Conservation (phyloP, 2,329 filamentous ascomycete species). For the Chalaropsis ovoidea region DNA sequence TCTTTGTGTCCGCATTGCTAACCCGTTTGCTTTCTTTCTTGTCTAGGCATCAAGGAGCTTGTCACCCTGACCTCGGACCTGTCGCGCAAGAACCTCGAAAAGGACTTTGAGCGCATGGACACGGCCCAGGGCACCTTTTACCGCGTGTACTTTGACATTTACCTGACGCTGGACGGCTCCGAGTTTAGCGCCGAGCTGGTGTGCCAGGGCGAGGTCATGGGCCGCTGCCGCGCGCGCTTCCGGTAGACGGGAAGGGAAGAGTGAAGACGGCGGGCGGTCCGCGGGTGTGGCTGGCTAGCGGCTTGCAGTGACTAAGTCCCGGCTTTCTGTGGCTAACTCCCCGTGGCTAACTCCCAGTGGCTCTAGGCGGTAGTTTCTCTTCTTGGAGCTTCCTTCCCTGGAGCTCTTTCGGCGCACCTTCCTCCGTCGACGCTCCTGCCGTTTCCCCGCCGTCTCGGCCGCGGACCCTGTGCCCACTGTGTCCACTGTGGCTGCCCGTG, state of each 20-base stretch:
- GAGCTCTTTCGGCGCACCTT: background rate
- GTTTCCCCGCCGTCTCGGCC: too few species aligned
- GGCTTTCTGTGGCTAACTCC: background rate
- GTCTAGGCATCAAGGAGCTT: slow-evolving; percentile 92
- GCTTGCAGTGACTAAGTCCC: too few species aligned
- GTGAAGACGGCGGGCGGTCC: too few species aligned
- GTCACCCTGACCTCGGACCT: slow-evolving; percentile 95
- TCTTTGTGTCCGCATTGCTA: background rate
- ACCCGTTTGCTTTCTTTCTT: slow-evolving; percentile 7
- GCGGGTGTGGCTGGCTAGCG: too few species aligned
- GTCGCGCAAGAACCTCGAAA: slow-evolving; percentile 95
- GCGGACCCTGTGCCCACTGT: background rate
- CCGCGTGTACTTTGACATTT: slow-evolving; percentile 68
- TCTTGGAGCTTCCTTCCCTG: background rate
- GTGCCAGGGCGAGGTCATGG: slow-evolving; percentile 99
- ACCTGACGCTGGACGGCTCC: slow-evolving; percentile 89
- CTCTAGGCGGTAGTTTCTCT: too few species aligned
- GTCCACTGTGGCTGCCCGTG: background rate
- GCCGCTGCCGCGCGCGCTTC: slow-evolving; percentile 86
- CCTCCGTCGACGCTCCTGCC: background rate
- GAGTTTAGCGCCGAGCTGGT: slow-evolving; percentile 97
- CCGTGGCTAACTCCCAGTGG: background rate
- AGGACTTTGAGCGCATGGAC: slow-evolving; percentile 99
- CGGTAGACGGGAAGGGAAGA: slow-evolving; percentile 38
- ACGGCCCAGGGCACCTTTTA: slow-evolving; percentile 96